Base-by-base conservation (phyloP, 129 eudicot genomes). In the Centaurea solstitialis region DNA sequence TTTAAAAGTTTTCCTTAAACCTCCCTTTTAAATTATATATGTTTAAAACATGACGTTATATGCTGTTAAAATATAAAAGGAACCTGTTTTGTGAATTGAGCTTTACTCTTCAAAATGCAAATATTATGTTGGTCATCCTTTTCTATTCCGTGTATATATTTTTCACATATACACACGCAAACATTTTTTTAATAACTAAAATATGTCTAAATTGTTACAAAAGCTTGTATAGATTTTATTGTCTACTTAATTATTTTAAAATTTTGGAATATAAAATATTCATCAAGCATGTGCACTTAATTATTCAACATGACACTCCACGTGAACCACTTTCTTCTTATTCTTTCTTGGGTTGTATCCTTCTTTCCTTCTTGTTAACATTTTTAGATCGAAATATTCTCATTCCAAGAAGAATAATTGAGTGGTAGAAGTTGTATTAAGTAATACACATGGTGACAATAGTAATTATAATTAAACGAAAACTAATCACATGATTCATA, bases 251-350 rank as follows among this genome's bases (percentile, higher is more conserved):
- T 18, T 10, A 9, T n/a, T 62, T 39, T 33, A 33, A 22, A 62
- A 67, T 7, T 43, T 67, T 66, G 35, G 57, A 67, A 66, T 81
- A 66, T 74, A 67, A 67, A 81, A 74, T 81, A 45, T 15, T 37
- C 57, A 30, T 7, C 61, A 68, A 35, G 85, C 85, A 81, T 81
- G 85, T 81, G 85, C 64, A 68, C 43, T 66, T 81, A 24, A 75
- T 50, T 67, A 81, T 75, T 81, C 61, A 69, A 37, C 70, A 75
- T 74, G 80, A 68, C 80, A 33, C 80, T 13, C 80, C 85, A 75
- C 85, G 80, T 75, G 85, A 81, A 35, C 80, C 72, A 68, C 80
- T 81, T 33, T 68, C 76, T 75, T 68, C 70, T 74, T 67, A 74
- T 81, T 74, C 85, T 69, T 81, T 80, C 79, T 72, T 23, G 30